Conservation (phyloP, 2,329 filamentous ascomycete genomes). For the Aureobasidium sp. region DNA sequence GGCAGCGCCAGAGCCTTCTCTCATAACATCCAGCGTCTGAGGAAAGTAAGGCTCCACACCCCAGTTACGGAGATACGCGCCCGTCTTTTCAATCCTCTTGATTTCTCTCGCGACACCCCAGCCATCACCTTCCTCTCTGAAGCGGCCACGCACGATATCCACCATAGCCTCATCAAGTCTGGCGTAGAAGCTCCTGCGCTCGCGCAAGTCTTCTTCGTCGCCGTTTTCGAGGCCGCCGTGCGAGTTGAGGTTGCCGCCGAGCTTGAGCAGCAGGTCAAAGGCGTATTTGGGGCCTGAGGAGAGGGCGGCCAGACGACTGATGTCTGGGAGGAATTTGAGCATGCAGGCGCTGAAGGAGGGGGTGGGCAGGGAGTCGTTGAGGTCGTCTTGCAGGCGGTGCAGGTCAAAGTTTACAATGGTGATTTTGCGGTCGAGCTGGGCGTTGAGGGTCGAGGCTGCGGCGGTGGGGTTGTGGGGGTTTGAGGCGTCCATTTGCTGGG, state of each 20-base stretch:
- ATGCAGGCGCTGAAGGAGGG: slow-evolving; percentile 48
- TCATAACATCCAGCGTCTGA: slow-evolving; percentile 44
- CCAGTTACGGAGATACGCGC: slow-evolving; percentile 44
- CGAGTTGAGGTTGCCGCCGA: slow-evolving; percentile 49
- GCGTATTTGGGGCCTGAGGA: slow-evolving; percentile 43
- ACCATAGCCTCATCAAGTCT: slow-evolving; percentile 46
- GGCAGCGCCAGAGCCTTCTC: slow-evolving; percentile 23
- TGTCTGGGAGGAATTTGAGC: slow-evolving; percentile 49
- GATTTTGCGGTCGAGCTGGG: slow-evolving; percentile 52
- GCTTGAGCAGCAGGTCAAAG: slow-evolving; percentile 49
- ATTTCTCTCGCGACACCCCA: slow-evolving; percentile 48
- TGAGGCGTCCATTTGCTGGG: slow-evolving; percentile 46
- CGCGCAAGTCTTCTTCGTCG: slow-evolving; percentile 41
- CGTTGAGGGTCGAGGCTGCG: slow-evolving; percentile 45
- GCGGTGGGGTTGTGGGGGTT: slow-evolving; percentile 35
- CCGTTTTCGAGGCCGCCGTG: slow-evolving; percentile 46
- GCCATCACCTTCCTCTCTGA: slow-evolving; percentile 43
- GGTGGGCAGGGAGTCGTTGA: slow-evolving; percentile 48
- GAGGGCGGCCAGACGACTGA: slow-evolving; percentile 43
- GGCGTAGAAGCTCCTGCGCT: slow-evolving; percentile 45
- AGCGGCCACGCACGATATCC: slow-evolving; percentile 44
- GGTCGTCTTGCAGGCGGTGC: slow-evolving; percentile 49
- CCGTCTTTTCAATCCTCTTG: slow-evolving; percentile 51
- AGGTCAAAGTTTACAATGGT: slow-evolving; percentile 53
- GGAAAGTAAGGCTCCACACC: slow-evolving; percentile 50